Evolutionary conservation across 768 basidiomycete species (phyloP).

Genomic region (Podaxis sp.): DNA sequence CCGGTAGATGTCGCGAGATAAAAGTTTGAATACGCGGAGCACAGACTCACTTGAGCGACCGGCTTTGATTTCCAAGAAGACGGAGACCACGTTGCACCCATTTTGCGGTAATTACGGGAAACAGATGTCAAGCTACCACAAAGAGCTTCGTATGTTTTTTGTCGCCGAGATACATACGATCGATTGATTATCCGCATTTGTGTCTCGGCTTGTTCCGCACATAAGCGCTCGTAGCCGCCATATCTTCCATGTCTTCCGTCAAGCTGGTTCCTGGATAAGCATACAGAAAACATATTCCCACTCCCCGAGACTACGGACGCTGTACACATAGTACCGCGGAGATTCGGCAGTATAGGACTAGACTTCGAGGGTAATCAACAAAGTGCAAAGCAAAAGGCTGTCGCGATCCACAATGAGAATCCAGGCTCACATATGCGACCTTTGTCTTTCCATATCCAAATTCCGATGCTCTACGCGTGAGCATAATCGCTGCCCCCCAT

Average conservation of each 20-base stretch:
- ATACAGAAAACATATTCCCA: neutral
- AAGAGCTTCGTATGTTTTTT: slow-evolving; percentile 3
- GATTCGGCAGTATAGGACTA: neutral
- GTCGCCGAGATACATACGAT: neutral
- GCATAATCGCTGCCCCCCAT: neutral
- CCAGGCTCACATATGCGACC: slow-evolving; percentile 3
- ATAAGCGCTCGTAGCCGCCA: neutral
- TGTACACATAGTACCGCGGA: slow-evolving; percentile 13
- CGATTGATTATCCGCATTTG: neutral
- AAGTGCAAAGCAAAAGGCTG: slow-evolving; percentile 18
- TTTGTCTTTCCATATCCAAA: slow-evolving; percentile 11
- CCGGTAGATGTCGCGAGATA: neutral
- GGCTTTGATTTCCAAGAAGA: slow-evolving; percentile 68
- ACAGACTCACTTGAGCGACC: slow-evolving; percentile 22
- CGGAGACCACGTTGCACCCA: slow-evolving; percentile 57
- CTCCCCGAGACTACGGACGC: neutral
- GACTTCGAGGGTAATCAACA: slow-evolving; percentile 11
- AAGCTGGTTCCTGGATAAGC: neutral
- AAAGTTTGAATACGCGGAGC: neutral
- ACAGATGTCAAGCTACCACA: neutral
- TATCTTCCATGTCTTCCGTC: neutral
- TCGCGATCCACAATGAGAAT: slow-evolving; percentile 26
- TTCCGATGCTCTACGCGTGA: slow-evolving; percentile 1
- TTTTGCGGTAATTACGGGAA: slow-evolving; percentile 9
- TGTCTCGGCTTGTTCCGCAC: slow-evolving; percentile 10